Conservation (phyloP, 768 basidiomycete species). For the Lenzites betulinus region DNA sequence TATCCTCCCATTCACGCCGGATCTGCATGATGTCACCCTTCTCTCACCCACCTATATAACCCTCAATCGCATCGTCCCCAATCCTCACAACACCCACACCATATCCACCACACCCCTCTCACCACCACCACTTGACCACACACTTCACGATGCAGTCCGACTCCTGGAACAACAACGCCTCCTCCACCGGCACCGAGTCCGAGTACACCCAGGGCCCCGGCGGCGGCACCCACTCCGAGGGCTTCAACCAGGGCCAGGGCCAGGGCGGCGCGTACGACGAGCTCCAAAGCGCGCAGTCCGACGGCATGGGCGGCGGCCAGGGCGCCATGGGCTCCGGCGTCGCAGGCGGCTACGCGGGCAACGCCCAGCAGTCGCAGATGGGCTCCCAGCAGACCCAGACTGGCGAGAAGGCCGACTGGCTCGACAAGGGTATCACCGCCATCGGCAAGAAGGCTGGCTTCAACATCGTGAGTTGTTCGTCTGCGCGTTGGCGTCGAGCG, state of each 20-base stretch:
- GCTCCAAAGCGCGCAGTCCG: conserved; percentile 18
- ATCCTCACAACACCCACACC: background rate
- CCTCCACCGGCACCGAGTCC: conserved; percentile 19
- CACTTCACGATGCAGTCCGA: conserved; percentile 20
- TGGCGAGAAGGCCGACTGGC: conserved; percentile 31
- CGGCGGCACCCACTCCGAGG: conserved; percentile 16
- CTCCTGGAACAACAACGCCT: conserved; percentile 5
- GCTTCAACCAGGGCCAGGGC: conserved; percentile 25
- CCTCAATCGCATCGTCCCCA: background rate
- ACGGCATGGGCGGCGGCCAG: conserved; percentile 28
- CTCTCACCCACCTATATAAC: conserved; percentile 1
- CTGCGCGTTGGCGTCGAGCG: no score
- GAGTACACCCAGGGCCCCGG: conserved; percentile 20
- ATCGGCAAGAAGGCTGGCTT: conserved; percentile 28
- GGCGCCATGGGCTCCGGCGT: conserved; percentile 31
- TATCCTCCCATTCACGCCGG: background rate
- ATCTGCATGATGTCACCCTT: conserved; percentile 20
- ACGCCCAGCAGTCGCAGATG: conserved; percentile 1
- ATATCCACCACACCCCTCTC: no score
- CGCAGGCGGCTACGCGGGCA: conserved; percentile 27
- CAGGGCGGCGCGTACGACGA: conserved; percentile 26
- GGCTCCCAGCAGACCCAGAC: no score
- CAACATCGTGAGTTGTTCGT: conserved; percentile 20
- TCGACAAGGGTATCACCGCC: conserved; percentile 29
- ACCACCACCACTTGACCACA: background rate